These are phyloP conservation scores for Zygnema circumcarinatum DNA, from an alignment of 139 green algal genomes.

Conservation along the genomic window DNA sequence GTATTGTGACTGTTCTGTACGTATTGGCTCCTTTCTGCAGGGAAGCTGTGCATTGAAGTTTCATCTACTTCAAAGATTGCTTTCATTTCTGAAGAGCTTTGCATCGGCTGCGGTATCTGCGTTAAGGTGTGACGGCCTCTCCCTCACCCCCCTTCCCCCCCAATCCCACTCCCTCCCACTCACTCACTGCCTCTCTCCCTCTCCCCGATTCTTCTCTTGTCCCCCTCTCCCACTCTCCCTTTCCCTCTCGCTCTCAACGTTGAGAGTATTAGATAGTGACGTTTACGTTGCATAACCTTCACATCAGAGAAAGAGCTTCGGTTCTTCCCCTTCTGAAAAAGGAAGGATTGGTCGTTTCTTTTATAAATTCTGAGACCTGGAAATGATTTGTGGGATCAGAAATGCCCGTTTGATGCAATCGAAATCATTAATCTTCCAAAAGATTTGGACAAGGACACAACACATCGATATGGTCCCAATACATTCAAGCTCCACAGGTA, in stretches of 20 bases:
- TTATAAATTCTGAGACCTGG: too few relatives aligned
- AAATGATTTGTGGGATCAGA: constrained; percentile 66
- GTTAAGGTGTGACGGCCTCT: constrained; percentile 91
- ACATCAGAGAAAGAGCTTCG: too few relatives aligned
- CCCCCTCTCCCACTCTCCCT: too few relatives aligned
- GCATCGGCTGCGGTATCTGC: constrained; percentile 99
- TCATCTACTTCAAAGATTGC: constrained; percentile 84
- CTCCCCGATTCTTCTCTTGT: too few relatives aligned
- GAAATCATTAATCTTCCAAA: constrained; percentile 99
- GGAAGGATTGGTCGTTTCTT: too few relatives aligned
- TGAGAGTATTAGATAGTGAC: too few relatives aligned
- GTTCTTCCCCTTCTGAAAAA: too few relatives aligned
- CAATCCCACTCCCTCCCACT: too few relatives aligned
- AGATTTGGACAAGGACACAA: constrained; percentile 95
- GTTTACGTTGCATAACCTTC: too few relatives aligned
- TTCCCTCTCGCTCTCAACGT: too few relatives aligned
- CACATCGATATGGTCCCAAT: constrained; percentile 97
- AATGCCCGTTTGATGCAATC: constrained; percentile 99
- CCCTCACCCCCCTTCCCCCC: background rate
- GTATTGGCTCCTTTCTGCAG: constrained; percentile 69
- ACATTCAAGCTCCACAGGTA: constrained; percentile 98
- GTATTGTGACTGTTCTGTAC: too few relatives aligned
- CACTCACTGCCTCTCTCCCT: too few relatives aligned
- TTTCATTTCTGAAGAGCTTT: constrained; percentile 98
- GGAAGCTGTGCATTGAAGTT: constrained; percentile 98